Percentiles rank a stretch among this genome's conserved stretches.
phyloP scores from a whole-genome alignment of 805 yeast genomes.

The Wickerhamomyces canadensis region DNA sequence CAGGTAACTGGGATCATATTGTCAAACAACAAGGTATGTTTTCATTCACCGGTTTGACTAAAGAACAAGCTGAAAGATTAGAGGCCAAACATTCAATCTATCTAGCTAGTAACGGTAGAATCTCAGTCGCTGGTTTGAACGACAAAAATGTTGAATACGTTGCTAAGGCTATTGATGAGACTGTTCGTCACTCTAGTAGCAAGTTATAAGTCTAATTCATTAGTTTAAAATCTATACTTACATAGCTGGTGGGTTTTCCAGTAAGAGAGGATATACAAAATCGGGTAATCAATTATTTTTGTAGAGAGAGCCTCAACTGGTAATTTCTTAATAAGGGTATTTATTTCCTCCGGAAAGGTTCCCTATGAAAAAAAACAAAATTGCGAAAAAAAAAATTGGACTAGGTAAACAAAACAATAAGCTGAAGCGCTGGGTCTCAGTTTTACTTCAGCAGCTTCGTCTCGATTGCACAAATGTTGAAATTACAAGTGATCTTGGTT shows the following conservation, averaged over 20 bases:
- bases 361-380: not conserved
- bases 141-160: conserved; percentile 70
- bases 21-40: conserved; percentile 93
- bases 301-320: too few species aligned
- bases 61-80: conserved; percentile 71
- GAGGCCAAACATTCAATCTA: conserved; percentile 79
- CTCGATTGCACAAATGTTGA: conserved; percentile 27
- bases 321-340: too few species aligned
- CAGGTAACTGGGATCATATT: conserved; percentile 92
- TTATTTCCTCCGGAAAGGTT: too few species aligned
- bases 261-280: too few species aligned
- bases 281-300: too few species aligned
- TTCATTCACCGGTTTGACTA: conserved; percentile 82
- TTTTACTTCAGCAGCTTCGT: too few species aligned
- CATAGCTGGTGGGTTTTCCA: too few species aligned
- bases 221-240: too few species aligned
- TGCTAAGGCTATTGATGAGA: conserved; percentile 78
- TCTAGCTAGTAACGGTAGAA: conserved; percentile 78
- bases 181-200: conserved; percentile 40
- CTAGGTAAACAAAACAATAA: not conserved
- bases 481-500: conserved; percentile 38
- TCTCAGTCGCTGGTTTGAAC: conserved; percentile 91
- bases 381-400: not conserved
- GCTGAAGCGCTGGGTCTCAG: too few species aligned
- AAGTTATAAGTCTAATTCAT: conserved; percentile 10